These are phyloP conservation scores for Plenodomus lindquistii DNA, from an alignment of 2,329 filamentous ascomycete genomes.

Conservation along the genomic window DNA sequence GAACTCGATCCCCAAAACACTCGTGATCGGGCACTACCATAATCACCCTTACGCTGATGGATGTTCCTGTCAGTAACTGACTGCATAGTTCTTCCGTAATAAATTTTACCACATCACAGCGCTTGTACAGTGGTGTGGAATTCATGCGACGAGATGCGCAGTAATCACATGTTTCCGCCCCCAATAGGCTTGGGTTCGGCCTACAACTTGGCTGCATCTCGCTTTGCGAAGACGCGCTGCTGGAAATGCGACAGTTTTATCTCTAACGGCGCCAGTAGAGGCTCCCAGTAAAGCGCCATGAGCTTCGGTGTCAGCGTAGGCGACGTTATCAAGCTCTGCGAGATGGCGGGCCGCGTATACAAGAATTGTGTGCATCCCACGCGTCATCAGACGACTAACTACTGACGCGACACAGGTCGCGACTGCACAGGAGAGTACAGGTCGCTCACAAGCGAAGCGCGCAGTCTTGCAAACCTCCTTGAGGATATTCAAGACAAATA, in stretches of 20 bases:
- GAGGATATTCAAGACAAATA: conserved; percentile 36
- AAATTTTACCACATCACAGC: too few relatives aligned
- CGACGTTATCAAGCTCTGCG: conserved; percentile 32
- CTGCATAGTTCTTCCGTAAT: too few relatives aligned
- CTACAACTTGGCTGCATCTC: neutral
- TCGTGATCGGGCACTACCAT: neutral
- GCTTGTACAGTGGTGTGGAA: neutral
- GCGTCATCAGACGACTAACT: too few relatives aligned
- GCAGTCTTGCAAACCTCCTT: conserved; percentile 30
- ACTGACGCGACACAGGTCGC: conserved; percentile 22
- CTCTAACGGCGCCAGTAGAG: neutral
- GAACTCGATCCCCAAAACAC: neutral
- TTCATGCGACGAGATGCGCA: neutral
- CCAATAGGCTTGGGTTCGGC: neutral
- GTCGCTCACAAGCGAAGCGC: conserved; percentile 26
- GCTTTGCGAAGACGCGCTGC: neutral
- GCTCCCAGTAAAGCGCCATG: conserved; percentile 12
- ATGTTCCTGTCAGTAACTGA: neutral
- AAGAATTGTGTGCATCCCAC: conserved; percentile 24
- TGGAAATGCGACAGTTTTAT: neutral
- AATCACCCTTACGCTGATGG: neutral
- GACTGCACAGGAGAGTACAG: conserved; percentile 38
- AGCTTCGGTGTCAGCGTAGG: conserved; percentile 32
- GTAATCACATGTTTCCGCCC: neutral
- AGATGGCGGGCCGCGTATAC: conserved; percentile 27